These are phyloP conservation scores for Backusella morwellensis DNA, from an alignment of 192 early-diverging fungal genomes.

Conservation along the genomic window DNA sequence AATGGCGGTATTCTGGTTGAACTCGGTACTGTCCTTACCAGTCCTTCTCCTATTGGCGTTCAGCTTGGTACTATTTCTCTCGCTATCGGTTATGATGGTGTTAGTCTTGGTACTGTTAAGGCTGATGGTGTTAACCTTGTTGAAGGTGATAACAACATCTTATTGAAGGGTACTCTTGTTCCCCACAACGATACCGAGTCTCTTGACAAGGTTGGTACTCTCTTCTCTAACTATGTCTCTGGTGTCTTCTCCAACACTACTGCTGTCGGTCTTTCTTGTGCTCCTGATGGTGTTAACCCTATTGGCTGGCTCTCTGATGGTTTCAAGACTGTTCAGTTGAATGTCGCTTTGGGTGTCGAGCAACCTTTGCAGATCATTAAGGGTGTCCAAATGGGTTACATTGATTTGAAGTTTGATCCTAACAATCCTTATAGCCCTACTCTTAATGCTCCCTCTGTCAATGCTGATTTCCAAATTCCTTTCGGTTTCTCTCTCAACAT, in stretches of 20 bases:
- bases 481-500: constrained; percentile 63
- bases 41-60: constrained; percentile 55
- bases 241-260: constrained; percentile 45
- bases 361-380: constrained; percentile 50
- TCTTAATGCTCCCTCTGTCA: constrained; percentile 42
- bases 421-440: constrained; percentile 48
- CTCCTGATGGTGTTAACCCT: constrained; percentile 46
- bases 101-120: constrained; percentile 46
- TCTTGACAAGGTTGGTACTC: constrained; percentile 42
- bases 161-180: constrained; percentile 49
- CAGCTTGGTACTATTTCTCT: constrained; percentile 56
- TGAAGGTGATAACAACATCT: constrained; percentile 41
- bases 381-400: constrained; percentile 46
- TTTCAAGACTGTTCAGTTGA: constrained; percentile 49
- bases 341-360: constrained; percentile 46
- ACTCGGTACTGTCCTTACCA: constrained; percentile 51
- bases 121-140: constrained; percentile 41
- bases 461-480: constrained; percentile 54
- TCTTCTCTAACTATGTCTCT: constrained; percentile 55
- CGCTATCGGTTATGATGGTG: constrained; percentile 42
- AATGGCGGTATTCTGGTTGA: constrained; percentile 55
- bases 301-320: constrained; percentile 48
- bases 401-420: constrained; percentile 52
- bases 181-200: constrained; percentile 46
- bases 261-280: constrained; percentile 49